A percentile compares a stretch with the other conserved stretches of the same genome.
Conservation (phyloP, 2,329 filamentous ascomycete species). For the Cladosporium velox region DNA sequence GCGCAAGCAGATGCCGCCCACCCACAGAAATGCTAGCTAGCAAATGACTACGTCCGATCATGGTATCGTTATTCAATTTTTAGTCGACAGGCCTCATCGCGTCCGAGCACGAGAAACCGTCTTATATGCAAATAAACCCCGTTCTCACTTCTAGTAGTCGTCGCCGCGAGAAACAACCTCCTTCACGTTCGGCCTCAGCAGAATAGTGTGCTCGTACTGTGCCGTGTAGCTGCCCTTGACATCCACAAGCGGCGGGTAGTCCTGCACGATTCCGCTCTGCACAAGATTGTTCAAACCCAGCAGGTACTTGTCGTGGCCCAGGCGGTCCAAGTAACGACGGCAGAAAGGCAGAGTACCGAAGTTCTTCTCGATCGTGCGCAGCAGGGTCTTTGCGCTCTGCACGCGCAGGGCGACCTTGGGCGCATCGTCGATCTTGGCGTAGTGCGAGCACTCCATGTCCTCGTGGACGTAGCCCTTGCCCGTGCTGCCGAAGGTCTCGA, state of each 20-base stretch:
- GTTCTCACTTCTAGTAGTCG: slow-evolving; percentile 1
- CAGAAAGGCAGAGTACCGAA: slow-evolving; percentile 65
- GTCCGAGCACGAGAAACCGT: not conserved
- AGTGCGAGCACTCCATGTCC: slow-evolving; percentile 46
- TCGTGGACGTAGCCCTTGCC: slow-evolving; percentile 53
- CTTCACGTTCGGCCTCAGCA: slow-evolving; percentile 44
- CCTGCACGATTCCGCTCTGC: slow-evolving; percentile 58
- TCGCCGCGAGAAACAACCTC: slow-evolving; percentile 44
- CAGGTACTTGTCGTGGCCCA: slow-evolving; percentile 62
- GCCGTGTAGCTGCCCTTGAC: slow-evolving; percentile 63
- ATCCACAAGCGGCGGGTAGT: slow-evolving; percentile 60
- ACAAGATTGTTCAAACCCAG: slow-evolving; percentile 61
- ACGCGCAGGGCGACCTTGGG: slow-evolving; percentile 45
- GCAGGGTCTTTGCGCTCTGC: slow-evolving; percentile 57
- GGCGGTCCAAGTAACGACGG: slow-evolving; percentile 63
- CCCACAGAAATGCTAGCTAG: not conserved
- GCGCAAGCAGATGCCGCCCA: not conserved
- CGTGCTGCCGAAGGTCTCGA: slow-evolving; percentile 61
- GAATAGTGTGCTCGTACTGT: slow-evolving; percentile 62
- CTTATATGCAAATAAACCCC: not conserved
- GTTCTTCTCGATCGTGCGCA: slow-evolving; percentile 62
- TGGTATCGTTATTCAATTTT: slow-evolving; percentile 17
- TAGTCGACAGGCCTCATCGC: not conserved
- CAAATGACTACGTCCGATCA: slow-evolving; percentile 6
- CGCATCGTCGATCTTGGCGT: slow-evolving; percentile 39